Percentiles rank a stretch among this genome's conserved stretches.
These are phyloP conservation scores for Ophiostoma tasmaniense DNA, from an alignment of 2,329 filamentous ascomycete species.

Conservation along the genomic window DNA sequence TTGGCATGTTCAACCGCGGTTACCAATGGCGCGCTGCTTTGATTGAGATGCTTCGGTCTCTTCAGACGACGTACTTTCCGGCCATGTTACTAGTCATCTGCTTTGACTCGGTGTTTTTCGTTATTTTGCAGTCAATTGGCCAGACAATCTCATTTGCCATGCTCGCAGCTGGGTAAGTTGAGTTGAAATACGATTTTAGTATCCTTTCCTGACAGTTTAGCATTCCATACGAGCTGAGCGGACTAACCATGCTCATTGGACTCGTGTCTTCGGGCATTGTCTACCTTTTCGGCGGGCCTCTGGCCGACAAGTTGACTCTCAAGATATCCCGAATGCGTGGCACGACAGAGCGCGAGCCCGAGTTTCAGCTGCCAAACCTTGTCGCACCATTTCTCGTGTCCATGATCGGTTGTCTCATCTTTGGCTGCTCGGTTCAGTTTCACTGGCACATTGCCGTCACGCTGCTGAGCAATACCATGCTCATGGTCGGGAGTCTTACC, in stretches of 20 bases:
- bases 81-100: neutral
- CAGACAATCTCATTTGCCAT: neutral
- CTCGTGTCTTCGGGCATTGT: neutral
- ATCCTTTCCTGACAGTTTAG: neutral
- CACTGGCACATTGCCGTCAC: neutral
- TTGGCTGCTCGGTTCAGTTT: neutral
- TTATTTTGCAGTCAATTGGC: neutral
- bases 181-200: neutral
- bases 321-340: neutral
- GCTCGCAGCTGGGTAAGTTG: neutral
- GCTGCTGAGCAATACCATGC: neutral
- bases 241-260: neutral
- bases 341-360: neutral
- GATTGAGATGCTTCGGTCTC: neutral
- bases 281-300: neutral
- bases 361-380: neutral
- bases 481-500: neutral
- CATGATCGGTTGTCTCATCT: neutral
- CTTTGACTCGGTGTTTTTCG: neutral
- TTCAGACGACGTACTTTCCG: neutral
- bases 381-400: neutral
- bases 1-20: neutral
- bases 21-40: neutral
- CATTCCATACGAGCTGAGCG: neutral
- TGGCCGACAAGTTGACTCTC: neutral